phyloP scores from a whole-genome alignment of 2,329 filamentous ascomycete species.

The Paracamarosporium sp. region DNA sequence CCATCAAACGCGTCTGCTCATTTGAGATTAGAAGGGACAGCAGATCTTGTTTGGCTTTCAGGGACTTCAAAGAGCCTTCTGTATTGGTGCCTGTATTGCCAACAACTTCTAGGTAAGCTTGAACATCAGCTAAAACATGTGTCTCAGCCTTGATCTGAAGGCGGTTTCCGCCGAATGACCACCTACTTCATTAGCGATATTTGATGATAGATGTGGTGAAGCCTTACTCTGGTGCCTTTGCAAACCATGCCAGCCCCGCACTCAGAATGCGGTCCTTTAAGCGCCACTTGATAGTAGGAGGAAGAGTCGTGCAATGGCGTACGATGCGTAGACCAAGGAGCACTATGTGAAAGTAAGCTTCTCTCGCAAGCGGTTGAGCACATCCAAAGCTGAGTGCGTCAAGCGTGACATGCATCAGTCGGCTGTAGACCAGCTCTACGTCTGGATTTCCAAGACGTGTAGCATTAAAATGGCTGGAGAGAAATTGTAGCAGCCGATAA shows the following conservation, averaged over 20 bases:
- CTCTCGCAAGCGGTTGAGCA: slow-evolving; percentile 86
- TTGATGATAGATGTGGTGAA: not conserved
- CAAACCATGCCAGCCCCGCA: slow-evolving; percentile 89
- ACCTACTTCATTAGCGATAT: slow-evolving; percentile 54
- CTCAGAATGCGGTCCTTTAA: slow-evolving; percentile 90
- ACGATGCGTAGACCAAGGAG: slow-evolving; percentile 83
- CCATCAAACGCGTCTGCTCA: slow-evolving; percentile 80
- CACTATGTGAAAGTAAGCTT: slow-evolving; percentile 88
- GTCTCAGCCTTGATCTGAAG: slow-evolving; percentile 94
- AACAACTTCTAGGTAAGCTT: slow-evolving; percentile 69
- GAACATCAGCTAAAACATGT: slow-evolving; percentile 78
- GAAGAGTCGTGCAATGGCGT: slow-evolving; percentile 69
- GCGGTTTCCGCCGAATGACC: slow-evolving; percentile 95
- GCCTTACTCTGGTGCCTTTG: slow-evolving; percentile 69
- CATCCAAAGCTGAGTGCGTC: slow-evolving; percentile 68
- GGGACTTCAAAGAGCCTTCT: slow-evolving; percentile 64
- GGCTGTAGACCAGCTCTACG: slow-evolving; percentile 80
- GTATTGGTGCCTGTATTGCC: slow-evolving; percentile 61
- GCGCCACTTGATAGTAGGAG: slow-evolving; percentile 74
- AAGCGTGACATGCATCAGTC: slow-evolving; percentile 80
- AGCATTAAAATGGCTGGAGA: slow-evolving; percentile 94
- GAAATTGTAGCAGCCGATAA: slow-evolving; percentile 82
- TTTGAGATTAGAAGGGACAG: slow-evolving; percentile 80
- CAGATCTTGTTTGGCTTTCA: slow-evolving; percentile 83
- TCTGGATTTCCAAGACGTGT: slow-evolving; percentile 84